Conservation (phyloP, 2,329 filamentous ascomycete species). For the Penicillium sp. region DNA sequence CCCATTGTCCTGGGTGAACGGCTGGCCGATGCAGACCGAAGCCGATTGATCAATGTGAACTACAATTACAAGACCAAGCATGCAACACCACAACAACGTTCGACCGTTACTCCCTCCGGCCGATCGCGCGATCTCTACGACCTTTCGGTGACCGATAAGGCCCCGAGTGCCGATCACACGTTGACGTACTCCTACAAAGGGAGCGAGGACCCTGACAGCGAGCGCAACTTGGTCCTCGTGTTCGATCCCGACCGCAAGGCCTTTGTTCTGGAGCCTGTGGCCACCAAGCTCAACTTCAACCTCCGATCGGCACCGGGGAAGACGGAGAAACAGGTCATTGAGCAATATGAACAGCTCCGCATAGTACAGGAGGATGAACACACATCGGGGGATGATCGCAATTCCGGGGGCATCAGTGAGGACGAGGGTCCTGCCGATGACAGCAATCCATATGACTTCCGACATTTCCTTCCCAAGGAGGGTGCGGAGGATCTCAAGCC, state of each 20-base stretch:
- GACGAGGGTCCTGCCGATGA: conserved; percentile 46
- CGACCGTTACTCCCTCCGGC: conserved; percentile 36
- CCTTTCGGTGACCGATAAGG: conserved; percentile 44
- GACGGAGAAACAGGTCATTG: conserved; percentile 63
- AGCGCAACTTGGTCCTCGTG: conserved; percentile 57
- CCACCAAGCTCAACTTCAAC: conserved; percentile 87
- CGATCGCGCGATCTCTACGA: conserved; percentile 40
- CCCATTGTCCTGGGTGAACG: conserved; percentile 47
- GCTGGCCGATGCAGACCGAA: conserved; percentile 32
- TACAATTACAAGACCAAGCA: conserved; percentile 50
- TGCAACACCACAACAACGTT: conserved; percentile 39
- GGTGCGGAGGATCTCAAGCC: conserved; percentile 36
- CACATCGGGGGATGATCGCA: conserved; percentile 34
- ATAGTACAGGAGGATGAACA: conserved; percentile 39
- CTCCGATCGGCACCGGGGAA: conserved; percentile 68
- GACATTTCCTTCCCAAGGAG: conserved; percentile 49
- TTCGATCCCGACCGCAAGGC: conserved; percentile 73
- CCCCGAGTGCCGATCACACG: conserved; percentile 39
- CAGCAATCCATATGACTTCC: conserved; percentile 51
- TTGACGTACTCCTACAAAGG: conserved; percentile 43
- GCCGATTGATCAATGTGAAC: conserved; percentile 41
- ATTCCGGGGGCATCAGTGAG: conserved; percentile 31
- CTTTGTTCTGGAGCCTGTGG: conserved; percentile 78
- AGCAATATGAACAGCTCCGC: conserved; percentile 67
- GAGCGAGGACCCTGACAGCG: conserved; percentile 39